phyloP scores from a whole-genome alignment of 1,284 basidiomycete genomes.

The Cryptococcus sp. region DNA sequence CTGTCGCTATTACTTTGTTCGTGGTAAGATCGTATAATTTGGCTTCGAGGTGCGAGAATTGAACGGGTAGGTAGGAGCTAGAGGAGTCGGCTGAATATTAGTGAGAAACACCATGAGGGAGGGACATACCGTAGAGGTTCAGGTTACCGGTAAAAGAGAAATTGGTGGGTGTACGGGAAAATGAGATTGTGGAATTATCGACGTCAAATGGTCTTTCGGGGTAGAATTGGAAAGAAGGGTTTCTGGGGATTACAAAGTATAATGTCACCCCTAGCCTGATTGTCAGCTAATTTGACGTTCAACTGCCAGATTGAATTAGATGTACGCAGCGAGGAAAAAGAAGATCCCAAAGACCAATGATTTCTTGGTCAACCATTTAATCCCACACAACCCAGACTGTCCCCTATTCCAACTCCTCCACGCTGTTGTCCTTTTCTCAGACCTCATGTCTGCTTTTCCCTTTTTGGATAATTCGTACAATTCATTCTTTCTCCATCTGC shows the following conservation, averaged over 20 bases:
- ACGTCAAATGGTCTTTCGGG: slow-evolving; percentile 56
- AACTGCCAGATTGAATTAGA: no score
- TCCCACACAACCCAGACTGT: slow-evolving; percentile 68
- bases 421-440: slow-evolving; percentile 56
- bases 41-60: slow-evolving; percentile 63
- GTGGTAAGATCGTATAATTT: slow-evolving; percentile 58
- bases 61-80: slow-evolving; percentile 67
- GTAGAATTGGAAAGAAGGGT: slow-evolving; percentile 65
- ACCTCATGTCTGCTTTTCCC: slow-evolving; percentile 58
- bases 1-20: slow-evolving; percentile 59
- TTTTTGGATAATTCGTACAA: slow-evolving; percentile 67
- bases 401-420: slow-evolving; percentile 69
- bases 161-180: slow-evolving; percentile 71
- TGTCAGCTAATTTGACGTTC: background rate
- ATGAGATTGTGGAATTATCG: slow-evolving; percentile 57
- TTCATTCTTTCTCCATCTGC: slow-evolving; percentile 67
- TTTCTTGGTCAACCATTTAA: slow-evolving; percentile 63
- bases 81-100: slow-evolving; percentile 57
- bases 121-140: slow-evolving; percentile 55
- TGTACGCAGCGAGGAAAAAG: slow-evolving; percentile 60
- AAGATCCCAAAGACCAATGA: slow-evolving; percentile 66
- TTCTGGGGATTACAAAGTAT: slow-evolving; percentile 72
- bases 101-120: background rate
- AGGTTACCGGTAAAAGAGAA: slow-evolving; percentile 75
- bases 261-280: slow-evolving; percentile 64